A percentile compares a stretch with the other conserved stretches of the same genome.
Evolutionary conservation across 83 land plant genomes (phyloP).

Genomic region (Isoetes engelmannii): DNA sequence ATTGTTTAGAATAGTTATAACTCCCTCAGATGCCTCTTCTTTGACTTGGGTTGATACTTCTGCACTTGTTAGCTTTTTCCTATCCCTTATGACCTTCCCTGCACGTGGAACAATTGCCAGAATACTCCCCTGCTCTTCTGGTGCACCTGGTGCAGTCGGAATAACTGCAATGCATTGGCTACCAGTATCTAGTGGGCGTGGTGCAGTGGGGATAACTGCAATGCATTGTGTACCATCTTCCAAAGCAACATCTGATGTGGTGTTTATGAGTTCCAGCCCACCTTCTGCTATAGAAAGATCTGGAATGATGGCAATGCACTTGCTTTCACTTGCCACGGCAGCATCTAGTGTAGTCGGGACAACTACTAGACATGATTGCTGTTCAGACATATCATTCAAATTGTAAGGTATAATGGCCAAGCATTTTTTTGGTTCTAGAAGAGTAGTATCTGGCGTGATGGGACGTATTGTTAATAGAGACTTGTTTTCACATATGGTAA

Average conservation of each 20-base stretch:
- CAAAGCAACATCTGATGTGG: no score
- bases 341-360: conserved; percentile 3
- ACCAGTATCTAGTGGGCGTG: not conserved
- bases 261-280: not conserved
- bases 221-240: not conserved
- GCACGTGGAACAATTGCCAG: conserved; percentile 6
- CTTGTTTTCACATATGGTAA: not conserved
- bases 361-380: not conserved
- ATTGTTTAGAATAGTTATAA: not conserved
- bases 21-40: not conserved
- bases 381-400: not conserved
- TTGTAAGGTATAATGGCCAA: not conserved
- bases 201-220: conserved; percentile 5
- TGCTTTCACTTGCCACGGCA: not conserved
- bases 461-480: not conserved
- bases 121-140: not conserved
- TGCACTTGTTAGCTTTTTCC: not conserved
- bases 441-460: not conserved
- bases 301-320: conserved; percentile 7
- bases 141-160: not conserved
- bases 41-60: not conserved
- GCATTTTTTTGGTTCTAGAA: not conserved
- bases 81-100: no score
- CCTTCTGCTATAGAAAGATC: conserved; percentile 6
- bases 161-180: conserved; percentile 3